A percentile compares a stretch with the other conserved stretches of the same genome.
These are phyloP conservation scores for Wolfiporia cocos DNA, from an alignment of 1,284 basidiomycete species.

Conservation along the genomic window DNA sequence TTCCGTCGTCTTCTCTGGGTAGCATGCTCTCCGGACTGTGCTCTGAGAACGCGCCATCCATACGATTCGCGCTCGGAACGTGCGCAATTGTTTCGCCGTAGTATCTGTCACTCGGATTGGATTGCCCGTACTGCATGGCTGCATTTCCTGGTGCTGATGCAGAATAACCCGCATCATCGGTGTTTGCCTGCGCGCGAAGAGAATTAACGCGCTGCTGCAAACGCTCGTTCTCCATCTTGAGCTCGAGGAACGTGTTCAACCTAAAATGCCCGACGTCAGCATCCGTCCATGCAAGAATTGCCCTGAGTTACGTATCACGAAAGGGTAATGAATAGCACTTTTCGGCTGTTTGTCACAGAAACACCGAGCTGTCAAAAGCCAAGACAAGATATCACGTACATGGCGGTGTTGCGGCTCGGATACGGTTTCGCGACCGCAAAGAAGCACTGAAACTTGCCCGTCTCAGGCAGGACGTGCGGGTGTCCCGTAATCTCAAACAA, in stretches of 20 bases:
- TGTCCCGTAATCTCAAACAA: conserved; percentile 73
- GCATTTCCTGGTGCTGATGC: conserved; percentile 8
- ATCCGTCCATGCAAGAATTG: too few species aligned
- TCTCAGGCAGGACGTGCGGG: conserved; percentile 37
- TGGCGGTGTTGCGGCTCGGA: conserved; percentile 64
- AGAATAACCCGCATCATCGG: conserved; percentile 11
- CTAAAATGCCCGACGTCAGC: too few species aligned
- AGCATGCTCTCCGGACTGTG: too few species aligned
- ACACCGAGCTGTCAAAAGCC: too few species aligned
- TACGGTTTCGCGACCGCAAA: conserved; percentile 74
- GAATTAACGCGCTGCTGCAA: conserved; percentile 48
- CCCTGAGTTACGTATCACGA: too few species aligned
- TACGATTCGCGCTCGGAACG: conserved; percentile 3
- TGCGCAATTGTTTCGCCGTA: conserved; percentile 8
- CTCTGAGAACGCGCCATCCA: too few species aligned
- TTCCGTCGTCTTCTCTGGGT: conserved; percentile 11
- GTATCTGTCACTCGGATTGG: conserved; percentile 1
- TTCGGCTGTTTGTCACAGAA: too few species aligned
- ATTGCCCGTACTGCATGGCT: not conserved
- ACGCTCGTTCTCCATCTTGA: conserved; percentile 73
- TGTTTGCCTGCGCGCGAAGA: conserved; percentile 28
- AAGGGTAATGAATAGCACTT: too few species aligned
- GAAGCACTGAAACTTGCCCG: conserved; percentile 44
- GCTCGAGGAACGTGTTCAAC: conserved; percentile 72
- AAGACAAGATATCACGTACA: conserved; percentile 36